A percentile compares a stretch with the other conserved stretches of the same genome.
These are phyloP conservation scores for Plectosphaerella cucumerina DNA, from an alignment of 2,329 filamentous ascomycete genomes.

Conservation along the genomic window DNA sequence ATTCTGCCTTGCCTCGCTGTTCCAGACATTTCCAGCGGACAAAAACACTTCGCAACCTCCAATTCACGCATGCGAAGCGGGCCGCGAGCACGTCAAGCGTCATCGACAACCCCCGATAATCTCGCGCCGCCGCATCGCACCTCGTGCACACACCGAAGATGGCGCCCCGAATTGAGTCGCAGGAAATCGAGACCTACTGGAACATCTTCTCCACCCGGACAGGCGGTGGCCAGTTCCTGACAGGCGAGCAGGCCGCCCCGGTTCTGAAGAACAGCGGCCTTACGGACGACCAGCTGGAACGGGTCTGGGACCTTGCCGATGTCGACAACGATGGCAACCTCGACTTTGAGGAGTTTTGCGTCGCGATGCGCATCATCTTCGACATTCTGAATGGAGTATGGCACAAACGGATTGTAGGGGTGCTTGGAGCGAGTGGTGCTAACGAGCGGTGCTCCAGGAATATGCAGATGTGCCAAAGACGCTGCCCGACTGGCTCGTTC, in stretches of 20 bases:
- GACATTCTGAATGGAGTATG: conserved; percentile 90
- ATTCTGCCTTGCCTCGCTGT: too few relatives aligned
- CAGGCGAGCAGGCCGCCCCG: conserved; percentile 57
- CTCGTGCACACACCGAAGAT: conserved; percentile 28
- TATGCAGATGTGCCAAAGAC: conserved; percentile 80
- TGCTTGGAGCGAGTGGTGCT: neutral
- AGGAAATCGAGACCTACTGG: conserved; percentile 63
- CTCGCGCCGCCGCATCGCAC: neutral
- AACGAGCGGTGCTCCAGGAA: conserved; percentile 53
- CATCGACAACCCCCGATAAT: neutral
- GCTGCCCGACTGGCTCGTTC: conserved; percentile 93
- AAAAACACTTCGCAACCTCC: neutral
- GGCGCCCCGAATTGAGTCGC: conserved; percentile 58
- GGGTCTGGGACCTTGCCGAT: conserved; percentile 95
- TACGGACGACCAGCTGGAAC: conserved; percentile 77
- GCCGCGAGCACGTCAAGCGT: neutral
- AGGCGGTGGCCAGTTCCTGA: conserved; percentile 55
- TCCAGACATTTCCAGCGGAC: neutral
- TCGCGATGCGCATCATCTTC: conserved; percentile 97
- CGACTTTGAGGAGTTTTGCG: conserved; percentile 99
- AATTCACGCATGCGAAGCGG: neutral
- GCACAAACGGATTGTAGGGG: neutral
- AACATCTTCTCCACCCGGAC: conserved; percentile 59
- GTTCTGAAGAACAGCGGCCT: conserved; percentile 61
- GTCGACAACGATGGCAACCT: conserved; percentile 96